These are phyloP conservation scores for Fusarium torreyae DNA, from an alignment of 2,329 filamentous ascomycete species.

Conservation along the genomic window DNA sequence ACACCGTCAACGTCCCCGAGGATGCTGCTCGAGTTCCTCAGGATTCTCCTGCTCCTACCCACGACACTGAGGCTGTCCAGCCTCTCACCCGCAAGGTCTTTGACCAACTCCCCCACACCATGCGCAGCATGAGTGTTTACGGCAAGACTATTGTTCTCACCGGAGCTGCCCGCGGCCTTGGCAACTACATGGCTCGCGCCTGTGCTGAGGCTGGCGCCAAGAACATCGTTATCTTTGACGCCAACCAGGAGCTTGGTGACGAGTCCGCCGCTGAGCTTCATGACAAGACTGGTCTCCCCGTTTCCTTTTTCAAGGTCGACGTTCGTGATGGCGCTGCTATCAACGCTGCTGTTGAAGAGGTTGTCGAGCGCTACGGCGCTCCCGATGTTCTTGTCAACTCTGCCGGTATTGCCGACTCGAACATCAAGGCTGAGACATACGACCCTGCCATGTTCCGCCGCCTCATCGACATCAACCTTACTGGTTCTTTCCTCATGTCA, in stretches of 20 bases:
- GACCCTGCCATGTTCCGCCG: conserved; percentile 82
- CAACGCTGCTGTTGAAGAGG: conserved; percentile 76
- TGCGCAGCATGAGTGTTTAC: conserved; percentile 78
- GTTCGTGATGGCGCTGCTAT: conserved; percentile 81
- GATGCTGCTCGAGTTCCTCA: conserved; percentile 60
- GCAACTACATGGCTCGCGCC: conserved; percentile 84
- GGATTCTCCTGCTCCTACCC: conserved; percentile 56
- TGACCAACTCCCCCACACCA: conserved; percentile 72
- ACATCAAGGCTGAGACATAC: conserved; percentile 86
- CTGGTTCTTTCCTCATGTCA: conserved; percentile 82
- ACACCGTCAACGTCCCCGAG: conserved; percentile 67
- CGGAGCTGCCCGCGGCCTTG: conserved; percentile 82
- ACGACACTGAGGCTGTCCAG: conserved; percentile 64
- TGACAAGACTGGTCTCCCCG: conserved; percentile 79
- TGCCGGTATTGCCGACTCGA: conserved; percentile 85
- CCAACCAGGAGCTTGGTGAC: conserved; percentile 82
- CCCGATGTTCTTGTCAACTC: conserved; percentile 85
- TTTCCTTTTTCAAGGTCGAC: conserved; percentile 84
- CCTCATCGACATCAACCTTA: conserved; percentile 87
- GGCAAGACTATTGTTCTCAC: conserved; percentile 81
- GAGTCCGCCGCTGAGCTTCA: conserved; percentile 78
- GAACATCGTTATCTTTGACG: conserved; percentile 82
- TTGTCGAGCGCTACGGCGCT: conserved; percentile 76
- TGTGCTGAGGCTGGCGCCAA: conserved; percentile 83
- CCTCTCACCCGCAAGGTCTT: conserved; percentile 70